Base-by-base conservation (phyloP, 2,329 filamentous ascomycete species). In the Aspergillus novofumigatus region DNA sequence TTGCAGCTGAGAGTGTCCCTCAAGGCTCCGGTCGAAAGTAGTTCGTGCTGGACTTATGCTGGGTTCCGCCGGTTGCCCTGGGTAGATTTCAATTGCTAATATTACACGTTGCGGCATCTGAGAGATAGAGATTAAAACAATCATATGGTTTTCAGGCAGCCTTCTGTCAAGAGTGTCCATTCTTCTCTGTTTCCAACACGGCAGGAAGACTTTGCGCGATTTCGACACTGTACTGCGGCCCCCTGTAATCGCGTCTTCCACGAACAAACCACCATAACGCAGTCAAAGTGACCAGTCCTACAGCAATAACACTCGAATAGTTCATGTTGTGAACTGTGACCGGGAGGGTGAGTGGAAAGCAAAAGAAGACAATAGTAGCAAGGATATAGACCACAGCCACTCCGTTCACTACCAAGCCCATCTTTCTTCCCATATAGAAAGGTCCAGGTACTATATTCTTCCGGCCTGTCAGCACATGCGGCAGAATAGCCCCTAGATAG, bases 401-500 rank as follows among this genome's bases (percentile, higher is more conserved):
- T 2, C 74, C 72, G 35, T 84, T 84, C 2, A 88, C 72, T 0
- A 72, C 59, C 58, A 82, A 85, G 0, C 81, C 83, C 1, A 78
- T 47, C 10, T 62, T 61, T 2, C 76, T 74, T 1, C 73, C 72
- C 77, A 88, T 82, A 59, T 75, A 79, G 63, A 87, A 89, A 0
- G 82, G 82, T 0, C 86, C 86, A 0, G 81, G 83, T 0, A 73
- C 68, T 57, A 87, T 73, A 48, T 70, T 73, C 25, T 68, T 69
- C 9, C 81, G 70, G 0, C 74, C 64, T 0, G 78, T 80, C 0
- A 84, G 57, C 1, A 85, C 70, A 59, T 84, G 80, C 0, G 83
- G 83, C 1, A 89, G 70, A 54, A 90, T 85, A 6, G 85, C 84
- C 0, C 83, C 83, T 2, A 87, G 75, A 67, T 87, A 90, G 0